phyloP scores from a whole-genome alignment of 23 red algal genomes.

The Gracilaria domingensis region DNA sequence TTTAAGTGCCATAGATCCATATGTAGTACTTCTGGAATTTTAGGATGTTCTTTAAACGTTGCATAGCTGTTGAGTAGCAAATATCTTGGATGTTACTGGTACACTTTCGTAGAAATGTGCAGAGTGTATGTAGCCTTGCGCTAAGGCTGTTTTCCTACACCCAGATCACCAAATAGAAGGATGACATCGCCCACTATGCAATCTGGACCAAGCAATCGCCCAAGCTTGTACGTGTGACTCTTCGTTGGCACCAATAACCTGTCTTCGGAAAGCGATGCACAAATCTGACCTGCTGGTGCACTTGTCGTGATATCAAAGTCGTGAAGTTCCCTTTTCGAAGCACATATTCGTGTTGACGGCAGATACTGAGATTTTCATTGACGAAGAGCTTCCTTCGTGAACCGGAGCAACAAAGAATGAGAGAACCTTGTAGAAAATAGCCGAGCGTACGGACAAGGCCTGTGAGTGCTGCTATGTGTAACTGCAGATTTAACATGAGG shows the following conservation, averaged over 20 bases:
- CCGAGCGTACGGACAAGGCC: background rate
- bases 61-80: constrained; percentile 83
- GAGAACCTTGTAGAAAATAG: background rate
- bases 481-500: background rate
- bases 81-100: constrained; percentile 86
- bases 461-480: background rate
- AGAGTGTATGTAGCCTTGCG: constrained; percentile 76
- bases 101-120: constrained; percentile 48
- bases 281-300: background rate
- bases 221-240: constrained; percentile 59
- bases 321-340: background rate
- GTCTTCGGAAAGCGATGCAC: background rate
- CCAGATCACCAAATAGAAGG: constrained; percentile 79
- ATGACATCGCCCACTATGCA: constrained; percentile 74
- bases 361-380: background rate
- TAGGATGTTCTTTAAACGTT: background rate
- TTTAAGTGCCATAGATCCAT: constrained; percentile 88
- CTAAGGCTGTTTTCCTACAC: constrained; percentile 86
- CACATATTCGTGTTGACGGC: background rate
- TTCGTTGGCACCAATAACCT: constrained; percentile 19
- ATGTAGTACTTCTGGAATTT: constrained; percentile 67
- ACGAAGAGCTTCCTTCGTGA: background rate
- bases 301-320: background rate
- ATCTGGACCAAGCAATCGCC: constrained; percentile 30
- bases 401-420: background rate